These are phyloP conservation scores for Fonsecaea nubica DNA, from an alignment of 2,329 filamentous ascomycete genomes.

Conservation along the genomic window DNA sequence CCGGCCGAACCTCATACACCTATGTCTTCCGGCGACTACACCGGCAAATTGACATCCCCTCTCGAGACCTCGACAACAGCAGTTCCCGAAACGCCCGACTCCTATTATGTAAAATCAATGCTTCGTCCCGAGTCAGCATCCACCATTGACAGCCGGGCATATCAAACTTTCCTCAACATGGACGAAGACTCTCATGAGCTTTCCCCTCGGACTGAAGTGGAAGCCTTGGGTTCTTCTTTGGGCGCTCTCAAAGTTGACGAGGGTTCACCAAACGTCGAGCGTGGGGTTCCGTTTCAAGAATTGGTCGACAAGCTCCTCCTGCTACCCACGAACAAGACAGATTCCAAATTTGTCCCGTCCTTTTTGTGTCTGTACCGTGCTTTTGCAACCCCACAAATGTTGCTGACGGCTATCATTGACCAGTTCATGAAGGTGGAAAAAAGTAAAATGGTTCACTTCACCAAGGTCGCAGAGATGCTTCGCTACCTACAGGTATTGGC, in stretches of 20 bases:
- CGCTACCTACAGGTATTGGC: constrained; percentile 83
- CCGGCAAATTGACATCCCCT: constrained; percentile 28
- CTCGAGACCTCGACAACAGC: constrained; percentile 14
- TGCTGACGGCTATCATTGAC: constrained; percentile 73
- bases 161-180: constrained; percentile 43
- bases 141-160: constrained; percentile 33
- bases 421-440: constrained; percentile 75
- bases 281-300: constrained; percentile 63
- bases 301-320: constrained; percentile 86
- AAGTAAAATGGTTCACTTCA: constrained; percentile 73
- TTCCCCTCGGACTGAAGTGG: constrained; percentile 26
- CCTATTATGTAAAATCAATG: constrained; percentile 37
- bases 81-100: constrained; percentile 40
- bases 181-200: constrained; percentile 37
- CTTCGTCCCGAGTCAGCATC: constrained; percentile 35
- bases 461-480: constrained; percentile 79
- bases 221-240: constrained; percentile 17
- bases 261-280: constrained; percentile 44
- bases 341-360: constrained; percentile 84
- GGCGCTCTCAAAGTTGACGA: constrained; percentile 37
- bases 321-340: constrained; percentile 81
- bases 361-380: constrained; percentile 94
- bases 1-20: constrained; percentile 37
- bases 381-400: constrained; percentile 79
- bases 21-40: constrained; percentile 35